Conservation (phyloP, 2,329 filamentous ascomycete genomes). For the Trichoderma breve region DNA sequence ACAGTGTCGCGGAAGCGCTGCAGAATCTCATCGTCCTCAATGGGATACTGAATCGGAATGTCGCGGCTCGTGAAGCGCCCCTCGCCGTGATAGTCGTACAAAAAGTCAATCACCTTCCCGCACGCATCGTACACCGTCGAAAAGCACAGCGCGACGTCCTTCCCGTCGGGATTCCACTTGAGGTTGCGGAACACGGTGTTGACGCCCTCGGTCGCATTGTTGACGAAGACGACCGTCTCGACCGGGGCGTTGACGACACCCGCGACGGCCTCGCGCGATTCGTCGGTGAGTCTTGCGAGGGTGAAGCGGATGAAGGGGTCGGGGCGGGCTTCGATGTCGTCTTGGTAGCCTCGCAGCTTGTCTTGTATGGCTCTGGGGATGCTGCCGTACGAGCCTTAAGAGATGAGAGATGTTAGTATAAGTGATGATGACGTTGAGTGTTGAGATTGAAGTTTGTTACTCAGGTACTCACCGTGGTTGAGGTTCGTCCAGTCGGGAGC, state of each 20-base stretch:
- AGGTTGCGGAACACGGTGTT: constrained; percentile 21
- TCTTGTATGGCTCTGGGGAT: constrained; percentile 63
- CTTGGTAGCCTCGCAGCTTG: constrained; percentile 63
- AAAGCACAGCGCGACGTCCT: constrained; percentile 78
- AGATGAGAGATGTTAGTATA: background rate
- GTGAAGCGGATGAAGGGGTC: constrained; percentile 56
- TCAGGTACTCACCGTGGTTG: constrained; percentile 3
- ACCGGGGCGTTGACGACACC: constrained; percentile 62
- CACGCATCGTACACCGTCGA: constrained; percentile 76
- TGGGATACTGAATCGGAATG: constrained; percentile 66
- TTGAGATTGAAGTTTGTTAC: background rate
- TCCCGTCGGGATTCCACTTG: constrained; percentile 54
- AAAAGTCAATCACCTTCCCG: constrained; percentile 54
- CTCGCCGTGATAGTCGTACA: constrained; percentile 38
- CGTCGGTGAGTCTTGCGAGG: constrained; percentile 57
- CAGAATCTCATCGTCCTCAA: constrained; percentile 66
- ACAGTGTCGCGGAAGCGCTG: constrained; percentile 59
- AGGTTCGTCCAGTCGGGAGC: constrained; percentile 13
- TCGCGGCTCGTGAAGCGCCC: constrained; percentile 45
- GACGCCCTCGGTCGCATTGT: constrained; percentile 54
- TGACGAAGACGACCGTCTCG: constrained; percentile 70
- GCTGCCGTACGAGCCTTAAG: constrained; percentile 72
- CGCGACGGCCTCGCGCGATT: constrained; percentile 56
- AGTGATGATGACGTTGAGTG: background rate
- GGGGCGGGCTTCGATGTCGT: constrained; percentile 63